Base-by-base conservation (phyloP, 2,329 filamentous ascomycete genomes). In the Colletotrichum kahawae region DNA sequence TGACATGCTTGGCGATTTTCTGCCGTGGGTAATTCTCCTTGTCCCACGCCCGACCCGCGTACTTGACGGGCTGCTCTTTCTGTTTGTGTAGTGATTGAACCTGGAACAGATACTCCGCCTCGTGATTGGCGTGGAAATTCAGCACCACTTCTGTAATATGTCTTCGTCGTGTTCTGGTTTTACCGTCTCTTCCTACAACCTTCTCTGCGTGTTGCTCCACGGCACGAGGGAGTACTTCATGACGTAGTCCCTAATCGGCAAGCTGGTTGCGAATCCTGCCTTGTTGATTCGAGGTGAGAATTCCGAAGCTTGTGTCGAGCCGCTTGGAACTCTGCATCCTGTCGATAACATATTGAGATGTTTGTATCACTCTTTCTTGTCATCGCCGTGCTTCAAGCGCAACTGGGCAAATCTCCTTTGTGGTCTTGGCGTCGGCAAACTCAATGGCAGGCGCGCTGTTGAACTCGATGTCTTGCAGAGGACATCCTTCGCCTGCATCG, bases 241-340 rank as follows among this genome's bases (percentile, higher is more conserved):
- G 3, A 21, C n/a, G 6, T 62, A 5, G 18, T 62, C 4, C 1
- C 31, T 0, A 18, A 62, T 0, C 31, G 12, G 18, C 16, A 9
- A 14, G 9, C 18, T 1, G 31, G 4, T 29, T 62, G 57, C 31
- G 57, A 36, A 36, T 6, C 24, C 18, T 13, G 16, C 29, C 31
- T n/a, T 12, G 29, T 6, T 21, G 29, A 34, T 33, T 84, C 82
- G 5, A 88, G 78, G 71, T 85, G 84, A 2, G 80, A 85, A 71
- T 87, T 86, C 8, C 79, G 81, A 10, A 87, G 82, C 62, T 82
- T 77, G 76, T 86, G 83, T 12, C 83, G 80, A 8, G 80, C 83
- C 56, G 83, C 84, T 66, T 87, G 85, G 1, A 88, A 78, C 18
- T 24, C 18, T 1, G 31, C 0, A 31, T 60, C 18, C 1, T 31